Base-by-base conservation (phyloP, 352 stramenopile genomes). In the Pythium apleroticum region DNA sequence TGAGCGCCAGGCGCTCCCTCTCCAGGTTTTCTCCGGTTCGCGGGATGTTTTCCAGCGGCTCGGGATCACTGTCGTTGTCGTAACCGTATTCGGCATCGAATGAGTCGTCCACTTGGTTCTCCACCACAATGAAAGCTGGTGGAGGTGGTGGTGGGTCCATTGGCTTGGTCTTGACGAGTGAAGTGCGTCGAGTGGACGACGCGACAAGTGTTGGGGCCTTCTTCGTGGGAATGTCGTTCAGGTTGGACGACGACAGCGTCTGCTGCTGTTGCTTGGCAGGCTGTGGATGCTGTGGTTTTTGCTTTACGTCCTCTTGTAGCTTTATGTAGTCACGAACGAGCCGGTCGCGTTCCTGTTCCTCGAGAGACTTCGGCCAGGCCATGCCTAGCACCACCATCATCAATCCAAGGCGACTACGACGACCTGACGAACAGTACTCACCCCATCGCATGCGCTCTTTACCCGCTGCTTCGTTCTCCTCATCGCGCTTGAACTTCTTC, bases 371-470 rank as follows among this genome's bases (percentile, higher is more conserved):
- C 0, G 61, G 61, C 61, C 61, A 68, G 41, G 33, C 25, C 30
- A 68, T 58, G 2, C 61, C 61, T 68, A 45, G 20, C n/a, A 3
- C 22, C 17, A n/a, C 5, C 3, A 50, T 19, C 14, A 50, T 52
- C 61, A 17, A 33, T 27, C 25, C 33, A 19, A 27, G 28, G 19
- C 15, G n/a, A 50, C n/a, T 15, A 28, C 43, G 1, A 50, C n/a
- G n/a, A n/a, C n/a, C n/a, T n/a, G n/a, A 27, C 43, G 4, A 22
- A 28, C 43, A 28, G n/a, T 28, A 28, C 60, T 12, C 33, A 68
- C 61, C 61, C 61, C 61, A 68, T 25, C 61, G 61, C 61, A 68
- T 68, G 1, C 60, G 50, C 17, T 14, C 24, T 14, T 41, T 45
- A 3, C 27, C 52, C 8, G 24, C 52, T 15, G 48, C 48, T 11